phyloP scores from a whole-genome alignment of 2,329 filamentous ascomycete genomes.

The Fusarium azukiicola region DNA sequence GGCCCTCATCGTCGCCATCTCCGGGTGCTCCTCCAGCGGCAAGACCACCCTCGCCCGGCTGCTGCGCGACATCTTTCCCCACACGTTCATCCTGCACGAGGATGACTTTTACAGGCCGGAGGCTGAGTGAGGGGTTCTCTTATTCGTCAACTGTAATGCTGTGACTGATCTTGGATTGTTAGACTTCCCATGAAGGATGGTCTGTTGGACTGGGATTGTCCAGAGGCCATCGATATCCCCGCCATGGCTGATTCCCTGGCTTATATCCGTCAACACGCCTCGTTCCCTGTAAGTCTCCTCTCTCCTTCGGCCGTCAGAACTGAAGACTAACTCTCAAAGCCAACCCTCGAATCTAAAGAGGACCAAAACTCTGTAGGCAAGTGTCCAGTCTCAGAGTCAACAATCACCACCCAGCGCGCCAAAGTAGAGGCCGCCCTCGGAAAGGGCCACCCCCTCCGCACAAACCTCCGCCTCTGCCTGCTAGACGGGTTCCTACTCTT shows the following conservation, averaged over 20 bases:
- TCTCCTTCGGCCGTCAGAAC: too few relatives aligned
- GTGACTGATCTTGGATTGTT: neutral
- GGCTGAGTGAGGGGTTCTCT: slow-evolving; percentile 74
- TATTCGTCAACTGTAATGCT: neutral
- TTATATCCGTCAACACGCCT: slow-evolving; percentile 85
- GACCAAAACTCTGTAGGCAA: slow-evolving; percentile 81
- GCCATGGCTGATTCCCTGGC: slow-evolving; percentile 83
- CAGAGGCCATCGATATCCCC: slow-evolving; percentile 87
- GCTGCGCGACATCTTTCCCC: slow-evolving; percentile 89
- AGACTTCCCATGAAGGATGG: slow-evolving; percentile 77
- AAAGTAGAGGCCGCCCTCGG: slow-evolving; percentile 72
- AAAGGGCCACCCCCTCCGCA: slow-evolving; percentile 61
- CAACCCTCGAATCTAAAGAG: slow-evolving; percentile 67
- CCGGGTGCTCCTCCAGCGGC: slow-evolving; percentile 94
- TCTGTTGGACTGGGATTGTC: slow-evolving; percentile 95
- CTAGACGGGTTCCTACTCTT: slow-evolving; percentile 96
- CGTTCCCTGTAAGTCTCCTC: slow-evolving; percentile 76
- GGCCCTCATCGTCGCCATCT: slow-evolving; percentile 88
- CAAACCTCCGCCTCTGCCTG: slow-evolving; percentile 79
- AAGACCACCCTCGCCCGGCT: slow-evolving; percentile 96
- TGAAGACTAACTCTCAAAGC: slow-evolving; percentile 40
- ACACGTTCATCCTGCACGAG: slow-evolving; percentile 92
- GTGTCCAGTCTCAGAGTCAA: slow-evolving; percentile 72
- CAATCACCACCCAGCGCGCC: slow-evolving; percentile 69
- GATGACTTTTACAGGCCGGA: slow-evolving; percentile 98